Base-by-base conservation (phyloP, 331 rosid genomes). In the Quercus tomentella region DNA sequence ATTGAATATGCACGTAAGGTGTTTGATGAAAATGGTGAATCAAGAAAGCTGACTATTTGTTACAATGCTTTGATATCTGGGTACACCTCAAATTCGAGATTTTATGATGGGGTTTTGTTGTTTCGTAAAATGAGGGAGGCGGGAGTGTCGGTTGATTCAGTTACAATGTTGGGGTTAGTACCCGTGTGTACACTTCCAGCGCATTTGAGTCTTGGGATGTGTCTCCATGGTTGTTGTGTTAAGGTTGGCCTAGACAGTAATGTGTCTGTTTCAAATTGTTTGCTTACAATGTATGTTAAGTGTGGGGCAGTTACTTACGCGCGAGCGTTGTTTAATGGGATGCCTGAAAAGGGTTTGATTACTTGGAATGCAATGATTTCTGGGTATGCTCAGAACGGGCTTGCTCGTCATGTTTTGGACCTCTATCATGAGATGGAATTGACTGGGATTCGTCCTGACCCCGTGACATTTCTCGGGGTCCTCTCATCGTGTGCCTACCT, bases 301-400 rank as follows among this genome's bases (percentile, higher is more conserved):
- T 93, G 94, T 55, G 96, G 96, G 2, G 87, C 80, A 70, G 82
- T 91, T 63, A 77, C 81, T 17, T 20, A 26, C 28, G 96, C 94
- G 7, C 86, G 89, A 37, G 54, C 52, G 2, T 11, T 92, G 81
- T 95, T 95, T 76, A 94, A 92, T 74, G 86, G 58, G 65, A 87
- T 92, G 88, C 78, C 77, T 15, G 88, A 72, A 6, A 92, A 77
- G 83, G 88, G 91, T 91, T 86, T 92, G 90, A 91, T 92, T 75
- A 72, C 94, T 69, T 92, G 98, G 97, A 95, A 95, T 56, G 97
- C 97, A 0, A 90, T 95, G 96, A 88, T 95, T 77, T 91, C 94
- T 22, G 97, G 98, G 77, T 95, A 87, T 3, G 89, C 97, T 5
- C 97, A 92, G 22, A 91, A 89, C 5, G 98, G 97, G 20, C 84